Percentiles rank a stretch among this genome's conserved stretches.
These are phyloP conservation scores for Aspergillus glaucus DNA, from an alignment of 2,329 filamentous ascomycete species.

Conservation along the genomic window DNA sequence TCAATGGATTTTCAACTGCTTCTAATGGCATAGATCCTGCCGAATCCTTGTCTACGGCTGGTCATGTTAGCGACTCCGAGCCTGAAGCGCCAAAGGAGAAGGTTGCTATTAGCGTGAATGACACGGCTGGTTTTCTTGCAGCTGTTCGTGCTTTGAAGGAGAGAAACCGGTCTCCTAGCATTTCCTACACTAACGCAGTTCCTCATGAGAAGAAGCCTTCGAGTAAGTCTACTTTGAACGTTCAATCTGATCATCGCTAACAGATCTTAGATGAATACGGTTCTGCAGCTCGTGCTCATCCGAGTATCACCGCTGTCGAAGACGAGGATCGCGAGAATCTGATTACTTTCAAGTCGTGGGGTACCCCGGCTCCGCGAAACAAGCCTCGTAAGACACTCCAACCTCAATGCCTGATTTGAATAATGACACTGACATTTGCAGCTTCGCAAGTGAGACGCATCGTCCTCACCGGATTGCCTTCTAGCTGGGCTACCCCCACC, in stretches of 20 bases:
- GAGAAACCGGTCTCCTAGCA: background rate
- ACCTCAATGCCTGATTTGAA: background rate
- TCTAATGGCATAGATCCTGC: background rate
- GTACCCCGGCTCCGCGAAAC: conserved; percentile 17
- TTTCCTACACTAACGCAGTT: background rate
- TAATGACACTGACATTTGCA: conserved; percentile 5
- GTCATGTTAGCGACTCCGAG: background rate
- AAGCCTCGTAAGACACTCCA: conserved; percentile 18
- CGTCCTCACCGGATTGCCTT: conserved; percentile 32
- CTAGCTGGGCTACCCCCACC: conserved; percentile 19
- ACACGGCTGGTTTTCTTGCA: background rate
- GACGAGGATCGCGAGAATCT: conserved; percentile 25
- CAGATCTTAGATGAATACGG: background rate
- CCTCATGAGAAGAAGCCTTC: background rate
- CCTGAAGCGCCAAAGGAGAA: background rate
- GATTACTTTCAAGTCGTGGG: conserved; percentile 27
- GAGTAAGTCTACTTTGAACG: background rate
- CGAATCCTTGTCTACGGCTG: background rate
- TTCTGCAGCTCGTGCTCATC: background rate
- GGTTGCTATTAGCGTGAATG: background rate
- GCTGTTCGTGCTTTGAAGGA: background rate
- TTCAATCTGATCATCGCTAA: background rate
- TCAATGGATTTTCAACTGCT: background rate
- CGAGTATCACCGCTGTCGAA: conserved; percentile 3
- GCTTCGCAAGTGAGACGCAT: conserved; percentile 24